Evolutionary conservation across 495 filamentous ascomycete genomes (phyloP), one percentile per base, ranked within the genome.

Genomic region (Clavariopsis aquatica): DNA sequence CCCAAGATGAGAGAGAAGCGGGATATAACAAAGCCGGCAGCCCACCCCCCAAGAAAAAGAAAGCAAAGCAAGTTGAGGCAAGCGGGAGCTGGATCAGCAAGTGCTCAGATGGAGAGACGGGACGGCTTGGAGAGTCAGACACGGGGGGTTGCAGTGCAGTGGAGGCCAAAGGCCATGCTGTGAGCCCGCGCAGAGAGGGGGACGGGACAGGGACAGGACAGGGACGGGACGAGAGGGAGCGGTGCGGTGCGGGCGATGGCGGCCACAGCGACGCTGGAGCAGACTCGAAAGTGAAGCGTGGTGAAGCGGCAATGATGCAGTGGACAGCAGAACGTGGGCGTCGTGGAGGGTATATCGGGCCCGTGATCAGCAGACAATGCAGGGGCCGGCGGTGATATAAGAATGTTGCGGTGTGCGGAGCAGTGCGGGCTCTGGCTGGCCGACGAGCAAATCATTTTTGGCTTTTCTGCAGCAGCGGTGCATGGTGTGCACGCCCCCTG

Each of bases 371-470:
- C 43, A 27, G 29, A 54, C 41, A 49, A 49, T 66, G 61, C 38
- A 60, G 52, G 55, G 34, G 38, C 62, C 57, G 57, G 62, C 52
- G 59, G 49, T 49, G 57, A 59, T 69, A 69, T 66, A 66, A 47
- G 51, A 41, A 60, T 22, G 34, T 31, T 65, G 26, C 66, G 60
- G 55, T 65, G 67, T 29, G 43, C 12, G 38, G 60, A 55, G 55
- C 19, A 62, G 66, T 63, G 60, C 12, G 62, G 56, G 62, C 51
- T 62, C 26, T 64, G 57, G 55, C 65, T 34, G 47, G 64, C 53
- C 34, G 56, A 24, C 20, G 20, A 64, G 66, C 66, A 61, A 69
- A 69, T 69, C 55, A 69, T n/a, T 43, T 8, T 17, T n/a, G 13
- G 38, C 38, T 43, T 17, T 43, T 9, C 8, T 10, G 38, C 8